Evolutionary conservation across 345 rosid genomes (phyloP).

Genomic region (Dovyalis caffra): DNA sequence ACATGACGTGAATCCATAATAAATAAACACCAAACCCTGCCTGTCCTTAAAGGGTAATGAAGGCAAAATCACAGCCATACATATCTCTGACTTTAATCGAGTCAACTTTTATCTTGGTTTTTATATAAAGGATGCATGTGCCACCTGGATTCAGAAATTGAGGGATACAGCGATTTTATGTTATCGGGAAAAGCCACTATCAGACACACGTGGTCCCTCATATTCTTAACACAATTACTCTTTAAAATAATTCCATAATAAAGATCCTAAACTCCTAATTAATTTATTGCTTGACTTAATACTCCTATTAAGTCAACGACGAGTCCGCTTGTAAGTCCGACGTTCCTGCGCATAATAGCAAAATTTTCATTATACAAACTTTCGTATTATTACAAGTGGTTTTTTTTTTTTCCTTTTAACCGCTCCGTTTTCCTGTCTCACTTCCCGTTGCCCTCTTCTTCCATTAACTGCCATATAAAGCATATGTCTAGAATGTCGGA

Average conservation of each 20-base stretch:
- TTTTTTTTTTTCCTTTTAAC: too few relatives aligned
- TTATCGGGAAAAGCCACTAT: not conserved
- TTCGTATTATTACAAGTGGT: too few relatives aligned
- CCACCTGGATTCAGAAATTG: not conserved
- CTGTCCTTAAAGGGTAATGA: not conserved
- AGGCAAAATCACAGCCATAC: constrained; percentile 19
- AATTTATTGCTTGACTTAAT: not conserved
- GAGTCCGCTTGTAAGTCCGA: not conserved
- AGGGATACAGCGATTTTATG: not conserved
- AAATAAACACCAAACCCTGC: too few relatives aligned
- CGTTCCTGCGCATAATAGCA: constrained; percentile 21
- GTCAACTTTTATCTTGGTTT: not conserved
- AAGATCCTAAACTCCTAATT: not conserved
- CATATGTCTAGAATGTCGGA: too few relatives aligned
- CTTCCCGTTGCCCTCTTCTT: too few relatives aligned
- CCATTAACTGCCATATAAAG: too few relatives aligned
- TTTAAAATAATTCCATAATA: not conserved
- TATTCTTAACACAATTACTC: too few relatives aligned
- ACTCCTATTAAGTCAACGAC: not conserved
- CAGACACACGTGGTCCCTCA: not conserved
- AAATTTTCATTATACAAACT: not conserved
- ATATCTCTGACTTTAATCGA: not conserved
- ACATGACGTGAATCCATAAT: too few relatives aligned
- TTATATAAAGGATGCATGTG: not conserved
- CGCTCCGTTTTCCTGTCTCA: too few relatives aligned